Evolutionary conservation across 2,329 filamentous ascomycete genomes (phyloP).

Genomic region (Xylaria sp.): DNA sequence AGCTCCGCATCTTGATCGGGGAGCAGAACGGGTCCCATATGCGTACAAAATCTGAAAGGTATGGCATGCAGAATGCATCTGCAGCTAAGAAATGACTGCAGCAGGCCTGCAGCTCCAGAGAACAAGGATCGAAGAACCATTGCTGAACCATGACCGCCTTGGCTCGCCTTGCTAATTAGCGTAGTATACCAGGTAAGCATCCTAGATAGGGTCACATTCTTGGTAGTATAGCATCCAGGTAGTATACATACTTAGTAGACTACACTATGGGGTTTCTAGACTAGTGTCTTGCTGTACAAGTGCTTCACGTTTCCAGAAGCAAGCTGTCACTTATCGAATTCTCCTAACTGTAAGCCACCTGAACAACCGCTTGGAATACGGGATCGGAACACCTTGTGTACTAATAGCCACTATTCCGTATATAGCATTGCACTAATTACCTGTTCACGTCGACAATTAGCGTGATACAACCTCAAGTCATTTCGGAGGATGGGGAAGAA

Average conservation of each 20-base stretch:
- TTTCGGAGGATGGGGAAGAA: background rate
- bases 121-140: constrained; percentile 41
- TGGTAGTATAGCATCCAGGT: background rate
- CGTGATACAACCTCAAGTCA: constrained; percentile 5
- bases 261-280: background rate
- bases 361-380: constrained; percentile 10
- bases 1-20: constrained; percentile 49
- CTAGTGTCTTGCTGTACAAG: background rate
- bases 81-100: constrained; percentile 50
- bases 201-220: constrained; percentile 2
- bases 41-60: constrained; percentile 42
- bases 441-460: background rate
- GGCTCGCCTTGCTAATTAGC: constrained; percentile 28
- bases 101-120: constrained; percentile 43
- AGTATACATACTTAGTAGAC: too few species aligned
- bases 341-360: constrained; percentile 7
- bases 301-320: constrained; percentile 28
- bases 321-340: constrained; percentile 29
- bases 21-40: constrained; percentile 43
- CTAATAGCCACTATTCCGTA: background rate
- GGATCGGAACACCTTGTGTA: constrained; percentile 9
- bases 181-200: background rate
- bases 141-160: constrained; percentile 5
- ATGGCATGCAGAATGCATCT: constrained; percentile 52
- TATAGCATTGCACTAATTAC: background rate